Base-by-base conservation (phyloP, 139 green algal species). In the Trebouxia sp. region DNA sequence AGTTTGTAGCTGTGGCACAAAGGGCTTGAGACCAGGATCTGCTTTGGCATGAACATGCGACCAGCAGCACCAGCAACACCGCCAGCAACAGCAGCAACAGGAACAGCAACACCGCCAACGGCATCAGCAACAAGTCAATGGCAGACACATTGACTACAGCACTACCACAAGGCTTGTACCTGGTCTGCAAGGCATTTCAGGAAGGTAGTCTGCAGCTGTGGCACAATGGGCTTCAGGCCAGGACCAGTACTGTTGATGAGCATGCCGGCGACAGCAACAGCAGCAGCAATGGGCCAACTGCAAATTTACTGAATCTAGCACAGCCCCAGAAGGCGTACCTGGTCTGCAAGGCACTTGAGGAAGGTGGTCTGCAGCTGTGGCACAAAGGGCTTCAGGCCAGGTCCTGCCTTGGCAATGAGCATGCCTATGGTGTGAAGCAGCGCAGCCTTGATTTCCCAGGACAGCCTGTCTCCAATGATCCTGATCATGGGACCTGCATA, bases 341-440 rank as follows among this genome's bases (percentile, higher is more conserved):
- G 83, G 90, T 99, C 96, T 28, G 88, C 82, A 32, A 99, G 90
- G 87, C 94, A 98, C 88, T 98, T 98, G 51, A 98, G 80, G 89
- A 99, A 99, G 15, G 95, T 98, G 55, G 96, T 98, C 88, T 99
- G 96, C 75, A 99, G 92, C 89, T 98, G 95, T n/a, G 96, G 93
- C 80, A 98, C 91, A 83, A 99, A 99, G 14, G 95, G 94, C 88
- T 97, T 97, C 30, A 99, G 89, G 5, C 85, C 91, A 24, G 89
- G n/a, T 10, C 96, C 94, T 8, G 89, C 95, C 80, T 96, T 95
- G 72, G 38, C 51, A 72, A 99, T 95, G 45, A 99, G 86, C 56
- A 94, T 67, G 41, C 90, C 93, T 65, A 99, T 89, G 5, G 95
- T 96, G 30, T 81, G 78, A 48, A 99, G 85, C 78, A 99, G 97